phyloP scores from a whole-genome alignment of 371 early-diverging fungal genomes.

The Amoeboaphelidium occidentale region DNA sequence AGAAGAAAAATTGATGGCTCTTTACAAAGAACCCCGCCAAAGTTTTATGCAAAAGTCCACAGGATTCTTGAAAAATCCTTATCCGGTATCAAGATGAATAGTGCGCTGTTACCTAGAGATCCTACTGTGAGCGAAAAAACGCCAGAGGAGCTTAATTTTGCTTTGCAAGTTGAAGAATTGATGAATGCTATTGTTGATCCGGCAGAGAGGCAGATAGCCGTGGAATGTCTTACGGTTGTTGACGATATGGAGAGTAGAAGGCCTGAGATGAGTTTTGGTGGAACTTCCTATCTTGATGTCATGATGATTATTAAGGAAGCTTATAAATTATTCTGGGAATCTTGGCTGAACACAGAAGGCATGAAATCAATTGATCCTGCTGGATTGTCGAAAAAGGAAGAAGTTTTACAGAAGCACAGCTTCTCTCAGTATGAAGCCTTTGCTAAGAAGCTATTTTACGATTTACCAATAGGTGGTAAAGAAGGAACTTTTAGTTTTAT shows the following conservation, averaged over 20 bases:
- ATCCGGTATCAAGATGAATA: slow-evolving; percentile 17
- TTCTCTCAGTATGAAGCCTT: neutral
- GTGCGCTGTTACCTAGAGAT: slow-evolving; percentile 34
- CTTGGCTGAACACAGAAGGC: neutral
- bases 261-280: too few species aligned
- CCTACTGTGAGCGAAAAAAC: slow-evolving; percentile 66
- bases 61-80: slow-evolving; percentile 28
- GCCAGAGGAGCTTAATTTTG: slow-evolving; percentile 42
- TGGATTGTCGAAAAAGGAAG: neutral
- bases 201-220: slow-evolving; percentile 56
- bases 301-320: neutral
- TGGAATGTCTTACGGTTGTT: slow-evolving; percentile 38
- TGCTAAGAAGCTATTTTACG: neutral
- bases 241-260: neutral
- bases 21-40: slow-evolving; percentile 43
- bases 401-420: too few species aligned
- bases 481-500: too few species aligned
- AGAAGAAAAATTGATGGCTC: slow-evolving; percentile 61
- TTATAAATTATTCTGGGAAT: neutral
- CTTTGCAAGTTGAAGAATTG: slow-evolving; percentile 42
- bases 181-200: slow-evolving; percentile 44
- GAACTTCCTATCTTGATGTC: neutral
- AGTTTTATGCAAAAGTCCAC: slow-evolving; percentile 58
- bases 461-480: neutral
- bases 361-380: neutral